Conservation (phyloP, 73 alveolate genomes). For the Symbiodinium natans region DNA sequence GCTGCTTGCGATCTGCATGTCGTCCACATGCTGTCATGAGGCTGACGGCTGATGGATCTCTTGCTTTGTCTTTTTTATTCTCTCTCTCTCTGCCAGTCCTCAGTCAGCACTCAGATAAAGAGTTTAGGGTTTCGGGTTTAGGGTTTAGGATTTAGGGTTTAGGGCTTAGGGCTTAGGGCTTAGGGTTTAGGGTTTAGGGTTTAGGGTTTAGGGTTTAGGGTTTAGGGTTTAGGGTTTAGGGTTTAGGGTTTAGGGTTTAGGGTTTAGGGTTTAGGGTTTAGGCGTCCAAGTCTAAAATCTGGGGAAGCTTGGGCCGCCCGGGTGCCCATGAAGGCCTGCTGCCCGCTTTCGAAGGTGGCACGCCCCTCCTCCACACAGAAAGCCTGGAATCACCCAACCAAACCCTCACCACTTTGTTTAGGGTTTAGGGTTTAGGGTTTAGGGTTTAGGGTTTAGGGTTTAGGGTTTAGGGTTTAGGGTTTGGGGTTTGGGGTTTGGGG, state of each 20-base stretch:
- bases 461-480: too few species aligned
- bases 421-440: not conserved
- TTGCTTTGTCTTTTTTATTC: too few species aligned
- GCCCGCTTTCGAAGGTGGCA: constrained; percentile 46
- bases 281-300: not conserved
- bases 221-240: not conserved
- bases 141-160: too few species aligned
- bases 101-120: too few species aligned
- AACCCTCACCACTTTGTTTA: not conserved
- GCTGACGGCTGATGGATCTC: too few species aligned
- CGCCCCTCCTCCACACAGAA: constrained; percentile 28
- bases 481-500: too few species aligned
- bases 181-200: not conserved
- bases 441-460: not conserved
- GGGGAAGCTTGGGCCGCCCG: not conserved
- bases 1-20: too few species aligned
- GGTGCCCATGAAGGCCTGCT: constrained; percentile 86
- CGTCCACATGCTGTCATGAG: too few species aligned
- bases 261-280: not conserved
- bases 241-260: not conserved
- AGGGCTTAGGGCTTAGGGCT: too few species aligned
- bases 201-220: not conserved
- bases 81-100: too few species aligned
- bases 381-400: not conserved
- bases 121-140: too few species aligned